phyloP scores from a whole-genome alignment of 768 basidiomycete genomes.

The Panus rudis region DNA sequence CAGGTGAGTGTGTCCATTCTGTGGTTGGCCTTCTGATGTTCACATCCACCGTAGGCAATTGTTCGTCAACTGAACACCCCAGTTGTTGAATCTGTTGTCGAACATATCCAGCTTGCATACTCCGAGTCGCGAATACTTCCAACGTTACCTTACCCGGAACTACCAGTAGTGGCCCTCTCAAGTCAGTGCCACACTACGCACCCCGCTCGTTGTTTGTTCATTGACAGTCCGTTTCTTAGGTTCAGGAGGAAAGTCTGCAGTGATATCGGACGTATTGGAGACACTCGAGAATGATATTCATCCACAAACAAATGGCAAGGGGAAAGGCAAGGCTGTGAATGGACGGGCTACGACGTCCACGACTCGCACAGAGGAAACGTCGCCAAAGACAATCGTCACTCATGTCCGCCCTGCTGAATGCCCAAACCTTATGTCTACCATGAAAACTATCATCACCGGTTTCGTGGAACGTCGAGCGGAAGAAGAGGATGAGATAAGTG shows the following conservation, averaged over 20 bases:
- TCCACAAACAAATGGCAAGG: neutral
- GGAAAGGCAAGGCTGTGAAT: slow-evolving; percentile 13
- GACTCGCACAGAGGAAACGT: slow-evolving; percentile 5
- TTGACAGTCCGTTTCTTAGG: slow-evolving; percentile 22
- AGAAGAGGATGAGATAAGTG: slow-evolving; percentile 1
- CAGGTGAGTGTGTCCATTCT: slow-evolving; percentile 34
- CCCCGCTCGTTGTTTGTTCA: neutral
- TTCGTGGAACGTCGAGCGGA: slow-evolving; percentile 37
- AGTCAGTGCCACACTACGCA: slow-evolving; percentile 29
- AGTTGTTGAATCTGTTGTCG: slow-evolving; percentile 37
- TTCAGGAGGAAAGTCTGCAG: slow-evolving; percentile 36
- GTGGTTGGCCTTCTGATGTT: neutral
- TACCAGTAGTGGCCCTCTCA: slow-evolving; percentile 52
- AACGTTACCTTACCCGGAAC: slow-evolving; percentile 51
- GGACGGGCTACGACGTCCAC: slow-evolving; percentile 15
- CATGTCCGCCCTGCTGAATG: slow-evolving; percentile 59
- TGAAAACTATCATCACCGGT: slow-evolving; percentile 48
- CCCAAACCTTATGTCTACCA: slow-evolving; percentile 39
- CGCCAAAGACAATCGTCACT: slow-evolving; percentile 20
- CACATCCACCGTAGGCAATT: slow-evolving; percentile 30
- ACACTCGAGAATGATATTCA: slow-evolving; percentile 24
- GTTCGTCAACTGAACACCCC: slow-evolving; percentile 42
- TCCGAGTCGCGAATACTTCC: slow-evolving; percentile 31
- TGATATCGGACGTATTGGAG: slow-evolving; percentile 38
- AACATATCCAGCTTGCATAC: slow-evolving; percentile 40